Conservation (phyloP, 306 rosid species). For the Rubus parviflorus region DNA sequence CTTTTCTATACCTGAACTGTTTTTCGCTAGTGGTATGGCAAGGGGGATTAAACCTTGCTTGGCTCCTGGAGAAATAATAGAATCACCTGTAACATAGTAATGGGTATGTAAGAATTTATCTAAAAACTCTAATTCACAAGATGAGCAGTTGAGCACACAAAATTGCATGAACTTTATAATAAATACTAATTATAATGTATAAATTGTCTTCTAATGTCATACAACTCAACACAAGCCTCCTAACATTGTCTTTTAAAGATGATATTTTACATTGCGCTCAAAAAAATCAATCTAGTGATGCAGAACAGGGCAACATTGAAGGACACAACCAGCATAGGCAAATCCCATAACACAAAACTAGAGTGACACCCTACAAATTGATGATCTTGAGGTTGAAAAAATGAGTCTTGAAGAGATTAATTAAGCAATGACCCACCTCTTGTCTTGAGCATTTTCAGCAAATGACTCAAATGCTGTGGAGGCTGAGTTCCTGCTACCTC, state of each 20-base stretch:
- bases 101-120: neutral
- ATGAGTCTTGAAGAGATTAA: slow-evolving; percentile 8
- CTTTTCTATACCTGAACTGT: slow-evolving; percentile 54
- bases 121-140: neutral
- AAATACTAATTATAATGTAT: neutral
- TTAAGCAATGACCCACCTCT: slow-evolving; percentile 54
- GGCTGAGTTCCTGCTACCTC: slow-evolving; percentile 75
- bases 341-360: neutral
- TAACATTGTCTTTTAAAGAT: neutral
- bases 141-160: neutral
- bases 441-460: slow-evolving; percentile 60
- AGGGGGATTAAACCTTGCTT: slow-evolving; percentile 81
- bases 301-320: neutral
- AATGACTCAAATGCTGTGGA: slow-evolving; percentile 70
- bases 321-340: slow-evolving; percentile 3
- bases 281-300: neutral
- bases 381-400: neutral
- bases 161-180: neutral
- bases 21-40: slow-evolving; percentile 73
- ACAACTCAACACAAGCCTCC: neutral
- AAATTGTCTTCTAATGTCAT: neutral
- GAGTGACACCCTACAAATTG: slow-evolving; percentile 1
- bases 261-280: neutral
- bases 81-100: slow-evolving; percentile 60
- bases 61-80: slow-evolving; percentile 79